Evolutionary conservation across 2,329 filamentous ascomycete species (phyloP).

Genomic region (Colletotrichum euphorbiae): DNA sequence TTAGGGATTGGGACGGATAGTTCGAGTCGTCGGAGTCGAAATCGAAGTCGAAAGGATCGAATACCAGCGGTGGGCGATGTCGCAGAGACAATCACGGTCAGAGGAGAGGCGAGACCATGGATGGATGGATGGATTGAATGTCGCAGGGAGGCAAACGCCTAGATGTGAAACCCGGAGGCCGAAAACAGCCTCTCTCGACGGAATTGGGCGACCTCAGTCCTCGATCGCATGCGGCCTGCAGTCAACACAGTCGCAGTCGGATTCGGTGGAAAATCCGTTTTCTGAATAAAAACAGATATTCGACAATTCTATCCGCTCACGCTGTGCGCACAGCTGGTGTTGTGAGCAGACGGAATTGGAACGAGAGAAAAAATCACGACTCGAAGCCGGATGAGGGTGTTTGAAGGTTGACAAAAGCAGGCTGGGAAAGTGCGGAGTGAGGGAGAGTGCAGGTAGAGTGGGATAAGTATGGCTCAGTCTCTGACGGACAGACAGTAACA

Average conservation of each 20-base stretch:
- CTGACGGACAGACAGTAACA: slow-evolving; percentile 35
- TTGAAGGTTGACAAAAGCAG: slow-evolving; percentile 30
- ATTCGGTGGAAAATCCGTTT: background rate
- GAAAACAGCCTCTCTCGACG: slow-evolving; percentile 35
- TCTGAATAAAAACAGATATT: background rate
- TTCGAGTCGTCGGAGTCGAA: slow-evolving; percentile 10
- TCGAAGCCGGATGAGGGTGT: slow-evolving; percentile 33
- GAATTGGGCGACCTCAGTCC: slow-evolving; percentile 27
- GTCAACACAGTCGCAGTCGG: slow-evolving; percentile 9
- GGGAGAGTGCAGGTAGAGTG: slow-evolving; percentile 40
- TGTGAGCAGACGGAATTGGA: slow-evolving; percentile 29
- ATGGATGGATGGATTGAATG: slow-evolving; percentile 13
- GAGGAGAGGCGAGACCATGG: slow-evolving; percentile 26
- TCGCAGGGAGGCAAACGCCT: slow-evolving; percentile 10
- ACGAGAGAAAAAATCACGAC: slow-evolving; percentile 30
- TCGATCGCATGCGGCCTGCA: slow-evolving; percentile 37
- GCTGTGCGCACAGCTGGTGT: slow-evolving; percentile 10
- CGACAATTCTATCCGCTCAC: slow-evolving; percentile 20
- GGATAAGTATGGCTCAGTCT: slow-evolving; percentile 39
- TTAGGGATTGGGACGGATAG: background rate
- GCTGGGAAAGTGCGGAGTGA: slow-evolving; percentile 26
- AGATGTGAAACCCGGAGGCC: slow-evolving; percentile 25
- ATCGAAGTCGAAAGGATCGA: slow-evolving; percentile 10
- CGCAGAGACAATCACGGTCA: slow-evolving; percentile 31
- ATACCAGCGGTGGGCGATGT: slow-evolving; percentile 30